Evolutionary conservation across 331 rosid genomes (phyloP).

Genomic region (Acacia concinna): DNA sequence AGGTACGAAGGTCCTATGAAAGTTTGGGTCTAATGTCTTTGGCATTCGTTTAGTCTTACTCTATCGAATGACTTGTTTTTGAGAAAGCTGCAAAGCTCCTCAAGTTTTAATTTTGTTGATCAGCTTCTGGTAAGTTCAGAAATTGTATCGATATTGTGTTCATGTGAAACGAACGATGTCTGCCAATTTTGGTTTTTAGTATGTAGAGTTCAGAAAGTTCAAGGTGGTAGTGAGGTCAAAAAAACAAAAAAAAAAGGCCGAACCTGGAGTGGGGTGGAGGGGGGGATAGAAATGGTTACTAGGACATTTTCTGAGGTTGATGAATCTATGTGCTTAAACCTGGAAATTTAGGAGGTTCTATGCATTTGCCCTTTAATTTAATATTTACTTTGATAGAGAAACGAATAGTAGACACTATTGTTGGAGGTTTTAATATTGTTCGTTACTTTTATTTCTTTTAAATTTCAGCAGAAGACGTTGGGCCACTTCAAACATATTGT

Average conservation of each 20-base stretch:
- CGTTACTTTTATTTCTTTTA: slow-evolving; percentile 23
- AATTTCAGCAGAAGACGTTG: slow-evolving; percentile 83
- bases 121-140: background rate
- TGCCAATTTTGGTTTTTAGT: background rate
- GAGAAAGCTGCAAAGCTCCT: background rate
- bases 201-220: background rate
- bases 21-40: slow-evolving; percentile 24
- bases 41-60: slow-evolving; percentile 32
- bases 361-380: background rate
- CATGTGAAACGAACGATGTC: background rate
- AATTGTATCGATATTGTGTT: background rate
- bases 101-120: slow-evolving; percentile 9
- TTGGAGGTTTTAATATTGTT: slow-evolving; percentile 27
- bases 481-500: slow-evolving; percentile 80
- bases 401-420: background rate
- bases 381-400: background rate
- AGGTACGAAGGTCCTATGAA: slow-evolving; percentile 54
- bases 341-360: background rate
- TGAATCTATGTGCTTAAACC: background rate
- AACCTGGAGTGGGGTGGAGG: background rate
- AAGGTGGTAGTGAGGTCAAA: slow-evolving; percentile 8
- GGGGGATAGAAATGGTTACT: background rate
- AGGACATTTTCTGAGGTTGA: background rate
- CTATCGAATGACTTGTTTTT: slow-evolving; percentile 18
- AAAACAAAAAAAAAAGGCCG: too few species aligned